Evolutionary conservation across 495 filamentous ascomycete species (phyloP), one percentile per base, ranked within the genome.

Genomic region (Penicillium salamii): DNA sequence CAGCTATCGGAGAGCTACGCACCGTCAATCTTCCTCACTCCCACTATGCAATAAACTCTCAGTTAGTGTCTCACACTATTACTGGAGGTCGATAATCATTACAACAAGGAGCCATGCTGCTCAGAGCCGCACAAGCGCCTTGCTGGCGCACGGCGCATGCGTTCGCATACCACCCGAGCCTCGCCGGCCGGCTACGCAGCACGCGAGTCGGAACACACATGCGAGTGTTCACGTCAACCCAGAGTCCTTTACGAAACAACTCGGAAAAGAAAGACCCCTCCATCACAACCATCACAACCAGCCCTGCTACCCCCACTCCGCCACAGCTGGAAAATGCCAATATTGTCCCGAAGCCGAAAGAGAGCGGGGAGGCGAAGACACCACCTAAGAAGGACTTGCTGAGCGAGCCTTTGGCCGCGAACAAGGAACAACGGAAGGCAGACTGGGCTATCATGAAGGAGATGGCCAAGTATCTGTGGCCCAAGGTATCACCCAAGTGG

Each of bases 361-460:
- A 48, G 31, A 46, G 43, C 43, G 40, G 46, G 36, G 49, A 65
- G 55, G 61, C 46, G 13, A 71, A 68, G 56, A 40, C 57, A 28
- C 49, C 66, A 26, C 65, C 62, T n/a, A 75, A 73, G 51, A 80
- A 78, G 45, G 64, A 76, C 43, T 62, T 87, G 32, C 72, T 86
- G 29, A 71, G 71, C 21, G 82, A 85, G 62, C 60, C 77, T 42
- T 71, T 67, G 4, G 60, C 79, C 24, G 75, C 78, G 3, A 87
- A 79, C 8, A 88, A 90, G 57, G 91, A 96, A 66, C 93, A 97
- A 70, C 80, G 93, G 38, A 95, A 90, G 68, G 95, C 91, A 5
- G 93, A 98, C 54, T 97, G 95, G 93, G 90, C 89, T 6, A 98
- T 98, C 38, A 92, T 98, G 75, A 95, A 90, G 70, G 90, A 97